These are phyloP conservation scores for Carnegiea gigantea DNA, from an alignment of 179 eudicot genomes.

Conservation along the genomic window DNA sequence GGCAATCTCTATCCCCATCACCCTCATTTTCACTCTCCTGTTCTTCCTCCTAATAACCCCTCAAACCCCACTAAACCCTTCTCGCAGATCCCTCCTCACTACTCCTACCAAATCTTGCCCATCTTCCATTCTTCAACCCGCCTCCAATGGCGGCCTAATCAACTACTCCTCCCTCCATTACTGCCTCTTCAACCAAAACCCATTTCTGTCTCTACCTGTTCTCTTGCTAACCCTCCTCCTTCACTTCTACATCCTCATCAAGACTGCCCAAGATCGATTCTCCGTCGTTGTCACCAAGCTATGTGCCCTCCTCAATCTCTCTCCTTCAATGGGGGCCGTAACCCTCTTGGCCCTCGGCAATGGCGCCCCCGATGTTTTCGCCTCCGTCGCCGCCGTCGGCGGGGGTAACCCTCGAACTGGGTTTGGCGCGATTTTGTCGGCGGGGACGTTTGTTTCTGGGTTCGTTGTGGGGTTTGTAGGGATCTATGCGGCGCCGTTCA, in stretches of 20 bases:
- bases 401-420: slow-evolving; percentile 65
- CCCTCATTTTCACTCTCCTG: slow-evolving; percentile 37
- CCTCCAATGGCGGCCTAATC: slow-evolving; percentile 50
- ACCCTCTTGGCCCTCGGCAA: slow-evolving; percentile 86
- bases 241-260: slow-evolving; percentile 69
- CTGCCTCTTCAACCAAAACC: slow-evolving; percentile 50
- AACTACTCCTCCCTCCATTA: slow-evolving; percentile 59
- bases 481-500: slow-evolving; percentile 76
- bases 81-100: slow-evolving; percentile 41
- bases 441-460: slow-evolving; percentile 85
- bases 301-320: slow-evolving; percentile 47
- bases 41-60: slow-evolving; percentile 43
- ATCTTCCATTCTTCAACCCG: slow-evolving; percentile 31
- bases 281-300: slow-evolving; percentile 68
- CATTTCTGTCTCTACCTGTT: slow-evolving; percentile 46
- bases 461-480: slow-evolving; percentile 88
- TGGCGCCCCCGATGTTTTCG: slow-evolving; percentile 92
- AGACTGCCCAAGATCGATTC: slow-evolving; percentile 71
- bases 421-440: slow-evolving; percentile 78
- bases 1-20: slow-evolving; percentile 34
- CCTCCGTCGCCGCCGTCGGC: slow-evolving; percentile 70
- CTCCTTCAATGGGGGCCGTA: slow-evolving; percentile 86
- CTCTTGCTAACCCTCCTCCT: slow-evolving; percentile 52
- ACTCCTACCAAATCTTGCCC: slow-evolving; percentile 28
- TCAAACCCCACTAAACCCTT: slow-evolving; percentile 19